These are phyloP conservation scores for Cryptosporidium parvum DNA, from an alignment of 169 alveolate species.

Conservation along the genomic window DNA sequence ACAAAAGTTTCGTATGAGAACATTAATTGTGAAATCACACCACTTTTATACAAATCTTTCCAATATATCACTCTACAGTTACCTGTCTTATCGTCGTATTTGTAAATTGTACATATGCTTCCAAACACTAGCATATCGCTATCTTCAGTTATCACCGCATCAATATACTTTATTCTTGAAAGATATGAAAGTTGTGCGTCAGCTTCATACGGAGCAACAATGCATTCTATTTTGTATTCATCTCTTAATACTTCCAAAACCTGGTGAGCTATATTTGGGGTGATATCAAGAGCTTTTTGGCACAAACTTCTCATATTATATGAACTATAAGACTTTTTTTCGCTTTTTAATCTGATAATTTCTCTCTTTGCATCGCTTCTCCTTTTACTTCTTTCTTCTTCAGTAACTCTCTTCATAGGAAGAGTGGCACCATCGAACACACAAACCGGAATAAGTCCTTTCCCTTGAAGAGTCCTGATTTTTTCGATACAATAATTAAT, in stretches of 20 bases:
- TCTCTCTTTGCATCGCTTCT: slow-evolving; percentile 79
- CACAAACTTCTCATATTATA: slow-evolving; percentile 81
- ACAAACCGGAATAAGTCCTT: slow-evolving; percentile 83
- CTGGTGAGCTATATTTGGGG: slow-evolving; percentile 84
- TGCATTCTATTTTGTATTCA: slow-evolving; percentile 85
- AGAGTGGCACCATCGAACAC: slow-evolving; percentile 87
- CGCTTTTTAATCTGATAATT: slow-evolving; percentile 69
- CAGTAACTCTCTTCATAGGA: slow-evolving; percentile 83
- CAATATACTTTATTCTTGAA: slow-evolving; percentile 89
- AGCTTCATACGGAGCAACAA: slow-evolving; percentile 99
- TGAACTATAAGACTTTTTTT: slow-evolving; percentile 79
- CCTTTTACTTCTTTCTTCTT: slow-evolving; percentile 79
- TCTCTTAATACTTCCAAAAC: slow-evolving; percentile 83
- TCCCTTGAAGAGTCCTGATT: slow-evolving; percentile 78
- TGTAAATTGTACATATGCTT: slow-evolving; percentile 84
- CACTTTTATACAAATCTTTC: slow-evolving; percentile 73
- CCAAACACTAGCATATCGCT: slow-evolving; percentile 95
- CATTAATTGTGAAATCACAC: slow-evolving; percentile 71
- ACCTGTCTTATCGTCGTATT: slow-evolving; percentile 80
- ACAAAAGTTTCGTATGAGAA: slow-evolving; percentile 79
- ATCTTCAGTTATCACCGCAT: slow-evolving; percentile 92
- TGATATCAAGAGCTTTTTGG: slow-evolving; percentile 83
- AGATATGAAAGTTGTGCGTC: slow-evolving; percentile 97
- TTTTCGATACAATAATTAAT: slow-evolving; percentile 48
- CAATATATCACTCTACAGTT: slow-evolving; percentile 75